Evolutionary conservation across 2,329 filamentous ascomycete genomes (phyloP), one percentile per base, ranked within the genome.

Genomic region (Ascochyta fabae): DNA sequence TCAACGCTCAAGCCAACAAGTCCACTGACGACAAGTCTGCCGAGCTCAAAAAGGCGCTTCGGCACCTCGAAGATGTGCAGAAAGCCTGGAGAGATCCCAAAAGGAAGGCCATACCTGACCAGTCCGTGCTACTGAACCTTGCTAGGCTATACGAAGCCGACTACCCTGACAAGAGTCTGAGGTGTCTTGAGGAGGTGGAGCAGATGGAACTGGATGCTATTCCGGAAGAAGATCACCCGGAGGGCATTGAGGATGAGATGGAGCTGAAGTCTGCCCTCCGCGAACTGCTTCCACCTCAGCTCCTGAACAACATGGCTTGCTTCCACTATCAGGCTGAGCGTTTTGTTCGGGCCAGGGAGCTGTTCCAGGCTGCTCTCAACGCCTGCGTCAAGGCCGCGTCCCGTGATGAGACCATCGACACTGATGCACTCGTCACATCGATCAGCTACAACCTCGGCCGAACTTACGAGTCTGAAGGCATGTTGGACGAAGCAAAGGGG

Each of bases 241-340:
- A 89, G 54, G 82, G 63, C 23, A 48, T 75, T 15, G 72, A 74
- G 34, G 67, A 71, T 36, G 68, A 71, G 33, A 41, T 80, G 3
- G 83, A 85, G 27, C 77, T 85, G 53, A 84, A 84, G 51, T 80
- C 80, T 22, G 81, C 83, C 15, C 81, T 96, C 26, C 88, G 92
- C 49, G 90, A 93, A 70, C 83, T 89, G 55, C 80, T 99, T 1
- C 91, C 93, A 1, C 95, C 95, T 4, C 92, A 96, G 70, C 82
- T 98, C 2, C 83, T 99, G 39, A 99, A 98, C 81, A 99, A 99
- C 73, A 96, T 98, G 72, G 95, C 91, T 5, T 97, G 93, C 75
- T 98, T 98, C 77, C 87, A 96, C 65, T 97, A 92, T 64, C 92
- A 96, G 71, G 84, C 87, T 2, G 92, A 96, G 67, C 92, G 92